phyloP scores from a whole-genome alignment of 495 filamentous ascomycete species.

The Lasiosphaeria ovina region DNA sequence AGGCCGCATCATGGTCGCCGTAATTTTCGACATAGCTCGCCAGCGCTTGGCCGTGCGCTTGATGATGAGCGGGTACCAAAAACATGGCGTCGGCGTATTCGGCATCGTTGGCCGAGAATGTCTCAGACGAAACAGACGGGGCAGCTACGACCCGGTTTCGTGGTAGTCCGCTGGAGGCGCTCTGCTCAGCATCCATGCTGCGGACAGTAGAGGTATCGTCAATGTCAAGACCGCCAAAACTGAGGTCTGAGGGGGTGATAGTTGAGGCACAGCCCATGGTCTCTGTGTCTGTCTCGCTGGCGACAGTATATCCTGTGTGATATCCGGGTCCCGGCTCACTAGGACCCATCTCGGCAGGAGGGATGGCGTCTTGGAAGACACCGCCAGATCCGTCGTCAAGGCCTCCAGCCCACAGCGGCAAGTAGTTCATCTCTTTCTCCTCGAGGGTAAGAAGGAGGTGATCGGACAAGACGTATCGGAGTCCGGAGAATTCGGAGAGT shows the following conservation, averaged over 20 bases:
- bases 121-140: constrained; percentile 14
- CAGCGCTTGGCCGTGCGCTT: constrained; percentile 24
- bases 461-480: constrained; percentile 24
- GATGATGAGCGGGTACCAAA: constrained; percentile 25
- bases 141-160: constrained; percentile 18
- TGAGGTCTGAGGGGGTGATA: constrained; percentile 23
- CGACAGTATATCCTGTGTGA: constrained; percentile 40
- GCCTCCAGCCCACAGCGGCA: constrained; percentile 49
- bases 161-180: constrained; percentile 14
- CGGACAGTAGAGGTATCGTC: constrained; percentile 15
- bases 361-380: constrained; percentile 41
- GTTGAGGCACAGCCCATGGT: constrained; percentile 11
- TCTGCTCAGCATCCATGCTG: constrained; percentile 30
- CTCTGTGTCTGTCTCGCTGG: constrained; percentile 7
- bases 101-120: constrained; percentile 16
- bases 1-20: not conserved
- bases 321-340: constrained; percentile 46
- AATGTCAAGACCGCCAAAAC: constrained; percentile 19
- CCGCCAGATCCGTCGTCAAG: constrained; percentile 46
- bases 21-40: constrained; percentile 15
- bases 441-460: constrained; percentile 34
- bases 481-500: constrained; percentile 10
- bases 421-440: constrained; percentile 40
- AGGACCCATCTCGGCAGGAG: constrained; percentile 40
- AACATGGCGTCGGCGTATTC: constrained; percentile 25